Base-by-base conservation (phyloP, 148 eudicot species). In the Fagopyrum tataricum region DNA sequence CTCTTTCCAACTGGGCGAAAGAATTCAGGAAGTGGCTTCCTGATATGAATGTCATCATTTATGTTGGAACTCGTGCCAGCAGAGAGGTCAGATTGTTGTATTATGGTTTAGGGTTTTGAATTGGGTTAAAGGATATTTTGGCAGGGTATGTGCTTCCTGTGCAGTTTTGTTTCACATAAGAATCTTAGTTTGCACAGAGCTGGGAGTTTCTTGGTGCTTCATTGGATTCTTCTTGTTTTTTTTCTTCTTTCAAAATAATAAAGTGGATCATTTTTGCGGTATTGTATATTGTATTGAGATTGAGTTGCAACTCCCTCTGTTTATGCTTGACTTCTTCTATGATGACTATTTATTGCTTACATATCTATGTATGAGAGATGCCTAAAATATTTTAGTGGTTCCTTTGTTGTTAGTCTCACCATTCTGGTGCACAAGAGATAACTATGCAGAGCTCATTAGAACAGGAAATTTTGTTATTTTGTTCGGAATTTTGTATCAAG, bases 21-120 rank as follows among this genome's bases (percentile, higher is more conserved):
- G 99, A 96, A 78, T 96, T 92, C 44, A 85, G 84, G 77, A 96
- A 96, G 88, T 96, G 99, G 99, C 97, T 96, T 79, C 97, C 99
- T 24, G 67, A 44, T 71, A 85, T 89, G 99, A 96, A 96, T 85
- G 87, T 96, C 61, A 83, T 96, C 70, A 81, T 96, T 8, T 96
- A 96, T 82, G 99, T 96, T 79, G 99, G 99, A 69, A 87, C 96
- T 48, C 97, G 99, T 78, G 95, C 96, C 37, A 92, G 99, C 82
- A 87, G 99, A 81, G 99, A 96, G 99, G 99, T 96, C 75, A 74
- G 73, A 67, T 52, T 40, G 37, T 49, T 41, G 44, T 61, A 14
- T 56, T 18, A 42, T 13, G 48, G 15, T 26, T 39, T 17, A 73
- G n/a, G 37, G 58, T 9, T 72, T 73, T 73, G 67, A n/a, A 11